Percentiles rank a stretch among this genome's conserved stretches.
Conservation (phyloP, 2,329 filamentous ascomycete genomes). For the Penicillium sp. region DNA sequence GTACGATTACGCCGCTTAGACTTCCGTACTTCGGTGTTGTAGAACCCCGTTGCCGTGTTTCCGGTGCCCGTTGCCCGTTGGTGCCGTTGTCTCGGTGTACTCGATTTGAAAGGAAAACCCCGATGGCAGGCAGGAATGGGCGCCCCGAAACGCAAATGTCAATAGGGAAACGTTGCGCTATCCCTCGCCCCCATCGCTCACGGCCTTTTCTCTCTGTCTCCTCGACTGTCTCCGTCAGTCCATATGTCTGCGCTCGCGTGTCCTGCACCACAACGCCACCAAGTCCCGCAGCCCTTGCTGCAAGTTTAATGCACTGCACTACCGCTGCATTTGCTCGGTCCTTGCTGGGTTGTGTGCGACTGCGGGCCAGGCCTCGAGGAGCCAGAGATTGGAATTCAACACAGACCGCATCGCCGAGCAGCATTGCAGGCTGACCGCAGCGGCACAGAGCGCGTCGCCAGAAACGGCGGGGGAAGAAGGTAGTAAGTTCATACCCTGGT, state of each 20-base stretch:
- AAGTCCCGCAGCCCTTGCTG: neutral
- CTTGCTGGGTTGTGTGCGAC: neutral
- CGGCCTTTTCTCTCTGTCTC: neutral
- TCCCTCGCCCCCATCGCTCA: too few species aligned
- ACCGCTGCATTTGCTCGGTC: neutral
- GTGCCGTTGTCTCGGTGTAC: neutral
- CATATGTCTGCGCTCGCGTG: neutral
- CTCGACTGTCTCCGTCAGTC: neutral
- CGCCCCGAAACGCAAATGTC: neutral
- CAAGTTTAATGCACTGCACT: neutral
- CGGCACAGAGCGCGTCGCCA: neutral
- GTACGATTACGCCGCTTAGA: neutral
- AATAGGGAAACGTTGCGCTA: too few species aligned
- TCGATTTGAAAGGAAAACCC: neutral
- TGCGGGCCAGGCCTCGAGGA: neutral
- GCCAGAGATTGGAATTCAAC: neutral
- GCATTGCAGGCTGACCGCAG: neutral
- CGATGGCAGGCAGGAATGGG: neutral
- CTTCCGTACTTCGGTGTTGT: neutral
- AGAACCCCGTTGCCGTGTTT: neutral
- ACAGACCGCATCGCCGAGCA: neutral
- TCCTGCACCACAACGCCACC: neutral
- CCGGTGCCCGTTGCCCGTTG: neutral
- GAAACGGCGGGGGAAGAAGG: neutral
- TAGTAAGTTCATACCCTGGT: neutral